Evolutionary conservation across 805 yeast species (phyloP).

Genomic region (Zygosaccharomyces gambellarensis): DNA sequence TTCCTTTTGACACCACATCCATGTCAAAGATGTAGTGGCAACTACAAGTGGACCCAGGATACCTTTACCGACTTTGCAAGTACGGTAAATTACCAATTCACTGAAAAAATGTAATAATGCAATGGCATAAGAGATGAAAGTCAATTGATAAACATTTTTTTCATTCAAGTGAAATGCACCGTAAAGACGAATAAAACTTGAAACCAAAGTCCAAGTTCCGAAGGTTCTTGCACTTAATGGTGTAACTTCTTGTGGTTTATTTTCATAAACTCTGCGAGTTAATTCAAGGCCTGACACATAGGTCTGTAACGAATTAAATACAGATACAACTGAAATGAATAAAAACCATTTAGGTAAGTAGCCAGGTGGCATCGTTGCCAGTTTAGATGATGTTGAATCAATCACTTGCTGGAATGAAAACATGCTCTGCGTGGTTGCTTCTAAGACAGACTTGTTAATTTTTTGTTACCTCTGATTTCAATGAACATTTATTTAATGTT

Average conservation of each 20-base stretch:
- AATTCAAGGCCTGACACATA: constrained; percentile 69
- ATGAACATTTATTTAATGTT: no score
- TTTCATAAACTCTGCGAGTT: constrained; percentile 75
- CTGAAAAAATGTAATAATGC: constrained; percentile 79
- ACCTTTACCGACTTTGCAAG: constrained; percentile 83
- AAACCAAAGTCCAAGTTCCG: constrained; percentile 94
- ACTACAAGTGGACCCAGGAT: constrained; percentile 85
- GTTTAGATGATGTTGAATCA: constrained; percentile 26
- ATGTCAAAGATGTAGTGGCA: constrained; percentile 60
- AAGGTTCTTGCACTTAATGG: constrained; percentile 87
- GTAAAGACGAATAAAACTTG: constrained; percentile 77
- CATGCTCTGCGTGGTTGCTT: constrained; percentile 16
- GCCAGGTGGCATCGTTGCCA: constrained; percentile 42
- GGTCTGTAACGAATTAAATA: constrained; percentile 85
- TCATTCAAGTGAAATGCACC: constrained; percentile 75
- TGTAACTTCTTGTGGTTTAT: constrained; percentile 55
- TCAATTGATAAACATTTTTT: constrained; percentile 69
- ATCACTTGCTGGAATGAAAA: constrained; percentile 33
- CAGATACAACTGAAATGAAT: constrained; percentile 81
- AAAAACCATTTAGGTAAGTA: constrained; percentile 71
- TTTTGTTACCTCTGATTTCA: no score
- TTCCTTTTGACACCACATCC: constrained; percentile 76
- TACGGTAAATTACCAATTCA: constrained; percentile 77
- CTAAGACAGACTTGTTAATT: no score
- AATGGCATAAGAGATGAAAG: constrained; percentile 72